phyloP scores from a whole-genome alignment of 768 basidiomycete species.

The Mycena maculata region DNA sequence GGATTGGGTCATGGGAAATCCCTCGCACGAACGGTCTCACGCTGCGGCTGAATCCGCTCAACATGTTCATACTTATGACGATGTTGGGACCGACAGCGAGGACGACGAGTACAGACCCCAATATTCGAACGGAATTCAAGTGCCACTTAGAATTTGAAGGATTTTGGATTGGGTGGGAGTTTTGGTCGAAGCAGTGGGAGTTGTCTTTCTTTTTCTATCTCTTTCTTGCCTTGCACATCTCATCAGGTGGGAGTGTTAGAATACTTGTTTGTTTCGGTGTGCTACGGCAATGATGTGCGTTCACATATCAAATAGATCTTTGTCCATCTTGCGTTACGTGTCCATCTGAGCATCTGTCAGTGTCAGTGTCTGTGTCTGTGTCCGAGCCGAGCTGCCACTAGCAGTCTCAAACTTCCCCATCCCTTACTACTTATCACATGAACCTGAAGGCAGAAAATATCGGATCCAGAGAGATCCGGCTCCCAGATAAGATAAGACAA shows the following conservation, averaged over 20 bases:
- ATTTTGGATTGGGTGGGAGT: constrained; percentile 18
- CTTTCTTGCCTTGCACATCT: constrained; percentile 5
- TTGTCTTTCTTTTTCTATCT: neutral
- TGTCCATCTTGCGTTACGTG: too few species aligned
- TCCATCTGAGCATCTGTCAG: too few species aligned
- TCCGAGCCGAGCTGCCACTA: too few species aligned
- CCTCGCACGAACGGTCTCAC: constrained; percentile 25
- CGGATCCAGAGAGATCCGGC: too few species aligned
- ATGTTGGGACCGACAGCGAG: neutral
- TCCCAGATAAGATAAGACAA: too few species aligned
- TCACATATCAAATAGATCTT: neutral
- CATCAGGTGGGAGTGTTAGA: too few species aligned
- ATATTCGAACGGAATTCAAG: neutral
- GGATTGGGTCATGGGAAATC: constrained; percentile 9
- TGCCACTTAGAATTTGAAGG: neutral
- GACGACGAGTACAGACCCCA: neutral
- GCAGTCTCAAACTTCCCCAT: too few species aligned
- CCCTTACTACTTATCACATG: neutral
- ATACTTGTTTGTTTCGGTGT: too few species aligned
- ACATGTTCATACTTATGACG: constrained; percentile 7
- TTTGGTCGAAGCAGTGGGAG: too few species aligned
- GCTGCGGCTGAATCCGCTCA: constrained; percentile 24
- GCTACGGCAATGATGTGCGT: too few species aligned
- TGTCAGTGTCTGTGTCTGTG: too few species aligned
- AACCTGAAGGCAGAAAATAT: too few species aligned